Base-by-base conservation (phyloP, 176 grass and related monocot genomes). In the Oryza punctata region DNA sequence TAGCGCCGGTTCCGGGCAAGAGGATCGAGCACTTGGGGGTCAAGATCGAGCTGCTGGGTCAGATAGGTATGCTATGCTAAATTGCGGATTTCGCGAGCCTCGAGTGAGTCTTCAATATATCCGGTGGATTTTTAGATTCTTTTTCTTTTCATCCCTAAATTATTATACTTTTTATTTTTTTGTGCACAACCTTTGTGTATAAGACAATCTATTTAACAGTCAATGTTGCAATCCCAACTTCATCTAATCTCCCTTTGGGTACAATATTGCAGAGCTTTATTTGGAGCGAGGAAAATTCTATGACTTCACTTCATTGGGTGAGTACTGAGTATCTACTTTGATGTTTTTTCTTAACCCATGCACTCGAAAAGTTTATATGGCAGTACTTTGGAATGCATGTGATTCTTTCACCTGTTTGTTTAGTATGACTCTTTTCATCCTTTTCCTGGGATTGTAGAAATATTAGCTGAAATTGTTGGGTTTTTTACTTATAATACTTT, bases 201-300 rank as follows among this genome's bases (percentile, higher is more conserved):
- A 23, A 10, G 21, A 23, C 54, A 60, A n/a, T 60, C 7, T 60
- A 1, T 23, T n/a, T 60, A 23, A 3, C 54, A 10, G 54, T 60
- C 54, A 60, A 60, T 60, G 54, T 60, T 60, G 19, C 21, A 60
- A 60, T 60, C 19, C 54, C 3, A 60, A 60, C 7, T 9, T 60
- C 21, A 60, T 23, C 1, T 38, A 38, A 38, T 38, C 37, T 38
- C 8, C 19, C 4, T 60, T 60, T 60, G 54, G 6, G 6, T 23
- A 10, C 9, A 60, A 60, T 81, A 1, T 82, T 81, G 41, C 91
- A 93, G 88, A 97, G 59, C 85, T 97, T 0, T 94, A 97, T 82
- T 90, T 97, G 57, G 94, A 97, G 52, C 90, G 79, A 90, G 94
- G 91, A 23, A 94, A 97, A 79, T 97, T 94, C 78, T 97, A 97